Conservation (phyloP, 257 asterid species). For the Pogostemon cablin region DNA sequence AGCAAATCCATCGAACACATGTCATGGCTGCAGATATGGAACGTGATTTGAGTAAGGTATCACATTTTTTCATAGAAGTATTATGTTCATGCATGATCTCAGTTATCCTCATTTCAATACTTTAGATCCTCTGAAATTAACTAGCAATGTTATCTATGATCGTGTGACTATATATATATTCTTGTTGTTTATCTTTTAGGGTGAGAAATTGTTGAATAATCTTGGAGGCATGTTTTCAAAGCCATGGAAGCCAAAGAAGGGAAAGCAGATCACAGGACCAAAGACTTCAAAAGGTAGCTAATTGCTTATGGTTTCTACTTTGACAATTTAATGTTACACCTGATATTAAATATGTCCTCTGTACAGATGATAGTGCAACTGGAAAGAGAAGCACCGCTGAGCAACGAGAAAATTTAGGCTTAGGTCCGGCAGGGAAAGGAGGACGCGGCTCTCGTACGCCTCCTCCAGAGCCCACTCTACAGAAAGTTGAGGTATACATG, state of each 20-base stretch:
- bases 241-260: conserved; percentile 97
- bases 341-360: conserved; percentile 22
- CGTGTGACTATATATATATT: neutral
- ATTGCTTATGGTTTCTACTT: neutral
- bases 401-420: conserved; percentile 77
- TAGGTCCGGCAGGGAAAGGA: conserved; percentile 50
- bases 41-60: conserved; percentile 73
- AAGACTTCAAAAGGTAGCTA: conserved; percentile 57
- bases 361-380: conserved; percentile 54
- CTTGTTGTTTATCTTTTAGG: conserved; percentile 44
- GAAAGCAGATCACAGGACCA: conserved; percentile 68
- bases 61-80: neutral
- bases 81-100: too few species aligned
- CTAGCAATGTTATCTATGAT: too few species aligned
- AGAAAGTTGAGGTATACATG: conserved; percentile 70
- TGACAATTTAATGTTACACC: neutral
- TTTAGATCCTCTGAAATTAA: too few species aligned
- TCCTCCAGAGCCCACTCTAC: conserved; percentile 72
- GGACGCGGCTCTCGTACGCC: conserved; percentile 59
- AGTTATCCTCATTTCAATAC: too few species aligned
- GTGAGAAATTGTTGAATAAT: conserved; percentile 83
- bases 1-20: conserved; percentile 90
- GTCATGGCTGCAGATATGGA: conserved; percentile 92
- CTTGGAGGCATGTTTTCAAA: conserved; percentile 96
- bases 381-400: conserved; percentile 53